Conservation (phyloP, 352 stramenopile genomes). For the Pythium scleroteichum region DNA sequence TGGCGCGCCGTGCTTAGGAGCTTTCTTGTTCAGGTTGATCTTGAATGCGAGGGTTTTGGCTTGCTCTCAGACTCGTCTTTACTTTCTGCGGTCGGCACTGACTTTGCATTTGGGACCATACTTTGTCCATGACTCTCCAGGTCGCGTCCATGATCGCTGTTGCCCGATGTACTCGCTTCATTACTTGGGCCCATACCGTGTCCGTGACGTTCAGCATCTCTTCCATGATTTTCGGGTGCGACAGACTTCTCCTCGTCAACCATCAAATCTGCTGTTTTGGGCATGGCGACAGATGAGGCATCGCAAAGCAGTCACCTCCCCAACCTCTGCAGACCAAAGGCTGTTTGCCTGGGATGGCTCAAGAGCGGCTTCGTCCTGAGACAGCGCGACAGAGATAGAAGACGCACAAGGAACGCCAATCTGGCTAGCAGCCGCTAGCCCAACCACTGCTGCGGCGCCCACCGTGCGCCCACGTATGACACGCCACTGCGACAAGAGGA, state of each 20-base stretch:
- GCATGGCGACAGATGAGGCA: background rate
- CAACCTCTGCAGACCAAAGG: background rate
- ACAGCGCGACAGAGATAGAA: no score
- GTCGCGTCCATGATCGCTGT: no score
- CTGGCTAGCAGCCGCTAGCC: no score
- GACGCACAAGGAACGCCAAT: no score
- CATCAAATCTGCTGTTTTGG: no score
- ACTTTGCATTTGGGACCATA: background rate
- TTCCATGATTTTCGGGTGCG: background rate
- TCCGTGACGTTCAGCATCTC: background rate
- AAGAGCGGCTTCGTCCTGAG: background rate
- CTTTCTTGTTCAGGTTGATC: constrained; percentile 6
- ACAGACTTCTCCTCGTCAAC: background rate
- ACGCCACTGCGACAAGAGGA: constrained; percentile 27
- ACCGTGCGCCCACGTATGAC: background rate
- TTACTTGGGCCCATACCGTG: background rate
- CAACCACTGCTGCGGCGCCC: background rate
- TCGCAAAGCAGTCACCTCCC: background rate
- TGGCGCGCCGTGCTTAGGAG: constrained; percentile 8
- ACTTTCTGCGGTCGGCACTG: no score
- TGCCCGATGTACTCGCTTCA: no score
- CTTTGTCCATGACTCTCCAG: background rate
- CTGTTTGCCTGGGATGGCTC: constrained; percentile 7
- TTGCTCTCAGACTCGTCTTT: no score
- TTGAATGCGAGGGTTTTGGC: background rate